Base-by-base conservation (phyloP, 352 stramenopile species). In the Phytophthora sansomeana region DNA sequence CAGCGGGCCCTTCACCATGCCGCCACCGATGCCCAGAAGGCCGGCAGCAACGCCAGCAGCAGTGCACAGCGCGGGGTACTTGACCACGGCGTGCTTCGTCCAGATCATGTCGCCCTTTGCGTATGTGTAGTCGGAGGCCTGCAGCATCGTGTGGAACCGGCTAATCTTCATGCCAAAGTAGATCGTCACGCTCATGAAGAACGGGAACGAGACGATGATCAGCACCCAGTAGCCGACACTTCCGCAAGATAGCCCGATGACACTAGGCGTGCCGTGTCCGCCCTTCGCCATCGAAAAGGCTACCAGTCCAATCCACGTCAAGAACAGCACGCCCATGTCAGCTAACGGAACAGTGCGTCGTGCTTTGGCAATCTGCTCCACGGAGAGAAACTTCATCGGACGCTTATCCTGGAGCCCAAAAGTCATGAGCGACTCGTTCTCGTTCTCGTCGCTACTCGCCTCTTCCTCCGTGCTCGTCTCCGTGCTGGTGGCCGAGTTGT, bases 61-160 rank as follows among this genome's bases (percentile, higher is more conserved):
- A 49, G 84, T 91, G 44, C 87, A 95, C 1, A 95, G 33, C 28
- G 77, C 75, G 6, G 87, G 87, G 63, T 93, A 93, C 69, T 87
- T 87, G 43, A 99, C 63, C 0, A 97, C 96, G 6, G 92, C 83
- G n/a, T 83, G 71, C 29, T 78, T 80, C 63, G 96, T 89, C 97
- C 97, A 99, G 57, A 97, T 61, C 58, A 99, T 96, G 72, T 99
- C 97, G 14, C 96, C 97, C 63, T 98, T 89, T n/a, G 91, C 73
- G 70, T 98, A 99, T n/a, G 90, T 74, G 68, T 98, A 99, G 8
- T 86, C 84, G 0, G 70, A 90, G 7, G 72, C 67, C 57, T 90
- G 74, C 49, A 93, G 56, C 48, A 89, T 81, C 19, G 69, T 60
- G 53, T 93, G 85, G 29, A 86, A 83, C 8, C 67, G 72, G 21